A percentile compares a stretch with the other conserved stretches of the same genome.
Evolutionary conservation across 495 filamentous ascomycete genomes (phyloP).

Genomic region (Sordaria brevicollis): DNA sequence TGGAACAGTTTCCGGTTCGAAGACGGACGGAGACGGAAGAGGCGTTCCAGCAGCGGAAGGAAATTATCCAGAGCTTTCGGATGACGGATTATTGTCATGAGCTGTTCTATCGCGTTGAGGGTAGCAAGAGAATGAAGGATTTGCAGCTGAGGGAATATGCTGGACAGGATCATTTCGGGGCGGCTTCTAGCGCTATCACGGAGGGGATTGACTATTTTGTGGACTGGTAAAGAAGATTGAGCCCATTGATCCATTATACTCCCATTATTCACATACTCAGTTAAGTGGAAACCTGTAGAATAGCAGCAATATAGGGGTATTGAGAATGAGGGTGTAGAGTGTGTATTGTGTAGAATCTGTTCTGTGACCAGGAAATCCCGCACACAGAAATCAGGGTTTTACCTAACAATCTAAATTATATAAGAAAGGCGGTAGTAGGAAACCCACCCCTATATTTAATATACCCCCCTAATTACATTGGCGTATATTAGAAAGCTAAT

Average conservation of each 20-base stretch:
- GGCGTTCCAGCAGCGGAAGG: conserved; percentile 9
- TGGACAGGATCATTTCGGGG: conserved; percentile 13
- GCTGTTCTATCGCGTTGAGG: conserved; percentile 8
- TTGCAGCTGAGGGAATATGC: conserved; percentile 13
- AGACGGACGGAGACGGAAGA: conserved; percentile 11
- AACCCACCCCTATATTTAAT: no score
- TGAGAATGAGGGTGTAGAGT: no score
- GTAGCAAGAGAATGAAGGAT: conserved; percentile 10
- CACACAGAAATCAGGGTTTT: no score
- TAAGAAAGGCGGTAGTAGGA: no score
- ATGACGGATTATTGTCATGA: conserved; percentile 13
- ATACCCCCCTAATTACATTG: no score
- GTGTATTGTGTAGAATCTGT: no score
- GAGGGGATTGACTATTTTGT: conserved; percentile 19
- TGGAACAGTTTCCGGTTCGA: conserved; percentile 12
- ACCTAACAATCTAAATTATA: no score
- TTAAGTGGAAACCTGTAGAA: no score
- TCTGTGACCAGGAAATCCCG: no score
- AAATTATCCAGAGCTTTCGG: not conserved
- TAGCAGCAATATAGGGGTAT: no score
- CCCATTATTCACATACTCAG: no score
- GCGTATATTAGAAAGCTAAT: no score
- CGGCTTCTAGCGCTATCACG: conserved; percentile 11
- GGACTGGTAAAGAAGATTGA: conserved; percentile 9
- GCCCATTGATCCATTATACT: not conserved